Evolutionary conservation across 192 early-diverging fungal genomes (phyloP), one percentile per base, ranked within the genome.

Genomic region (Funneliformis geosporum): DNA sequence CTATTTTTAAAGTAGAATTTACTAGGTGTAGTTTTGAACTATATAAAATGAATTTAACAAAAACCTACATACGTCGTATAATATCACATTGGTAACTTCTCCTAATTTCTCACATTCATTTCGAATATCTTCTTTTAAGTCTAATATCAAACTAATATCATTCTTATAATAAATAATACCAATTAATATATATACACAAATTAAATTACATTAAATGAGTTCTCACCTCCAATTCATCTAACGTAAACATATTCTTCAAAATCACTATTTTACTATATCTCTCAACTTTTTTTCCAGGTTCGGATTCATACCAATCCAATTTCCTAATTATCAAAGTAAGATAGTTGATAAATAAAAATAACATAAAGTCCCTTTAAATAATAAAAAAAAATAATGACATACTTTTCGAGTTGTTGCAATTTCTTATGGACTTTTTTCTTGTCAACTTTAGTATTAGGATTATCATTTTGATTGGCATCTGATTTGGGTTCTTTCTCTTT

Each of bases 211-310:
- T 4, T 67, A 42, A 25, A 33, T 65, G 38, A 28, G 23, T 72
- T 75, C 85, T 42, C 89, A 92, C 93, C 86, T 98, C 94, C 1
- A 99, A 80, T 83, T 99, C 96, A 55, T 92, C 81, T 21, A 91
- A 79, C 5, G 95, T 95, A 82, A 97, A 99, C 97, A 99, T 98
- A 82, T 96, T 88, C 84, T 97, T 97, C 43, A 99, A 84, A 65
- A 99, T 93, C 11, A 98, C 95, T 43, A 95, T 92, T 67, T 93
- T 94, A 62, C 82, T 83, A 78, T 92, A 92, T 80, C 94, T 91
- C 14, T 95, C 95, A 2, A 90, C 84, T 65, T 94, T 92, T 43
- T 89, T 91, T 44, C 84, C 80, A 55, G 84, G 82, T 64, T 89
- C 87, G 14, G 91, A 90, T 46, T 99, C 96, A 78, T 91, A 88